A percentile compares a stretch with the other conserved stretches of the same genome.
These are phyloP conservation scores for Herpetomonas tarakana DNA, from an alignment of 208 protist species.

Conservation along the genomic window DNA sequence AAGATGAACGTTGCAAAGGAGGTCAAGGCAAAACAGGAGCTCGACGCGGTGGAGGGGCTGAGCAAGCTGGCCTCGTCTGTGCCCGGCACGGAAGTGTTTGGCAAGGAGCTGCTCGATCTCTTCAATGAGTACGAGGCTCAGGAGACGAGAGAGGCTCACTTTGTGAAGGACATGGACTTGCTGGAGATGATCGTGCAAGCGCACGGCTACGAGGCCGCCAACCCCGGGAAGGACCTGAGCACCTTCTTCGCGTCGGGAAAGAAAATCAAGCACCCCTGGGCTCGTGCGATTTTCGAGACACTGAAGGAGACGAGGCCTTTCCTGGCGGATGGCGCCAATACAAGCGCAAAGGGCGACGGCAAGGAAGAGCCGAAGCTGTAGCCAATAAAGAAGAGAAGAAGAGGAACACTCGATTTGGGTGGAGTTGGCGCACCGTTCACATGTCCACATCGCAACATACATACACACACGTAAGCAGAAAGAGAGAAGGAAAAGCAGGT, in stretches of 20 bases:
- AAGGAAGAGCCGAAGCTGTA: no score
- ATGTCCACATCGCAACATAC: no score
- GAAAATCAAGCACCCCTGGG: conserved; percentile 78
- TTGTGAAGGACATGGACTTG: conserved; percentile 92
- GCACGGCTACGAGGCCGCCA: conserved; percentile 69
- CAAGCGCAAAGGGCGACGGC: no score
- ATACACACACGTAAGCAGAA: no score
- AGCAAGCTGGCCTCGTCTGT: conserved; percentile 33
- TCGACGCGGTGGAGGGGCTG: conserved; percentile 54
- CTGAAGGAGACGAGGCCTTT: conserved; percentile 42
- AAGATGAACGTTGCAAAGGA: conserved; percentile 80
- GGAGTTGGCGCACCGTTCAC: no score
- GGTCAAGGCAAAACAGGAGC: conserved; percentile 70
- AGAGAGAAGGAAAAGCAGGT: no score
- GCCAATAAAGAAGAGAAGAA: no score
- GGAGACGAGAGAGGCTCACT: conserved; percentile 71
- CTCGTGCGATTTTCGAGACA: conserved; percentile 61
- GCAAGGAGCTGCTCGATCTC: conserved; percentile 53
- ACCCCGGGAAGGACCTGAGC: conserved; percentile 69
- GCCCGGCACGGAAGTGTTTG: conserved; percentile 25
- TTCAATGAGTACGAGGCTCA: conserved; percentile 89
- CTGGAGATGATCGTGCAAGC: conserved; percentile 93
- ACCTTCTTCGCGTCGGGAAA: conserved; percentile 74
- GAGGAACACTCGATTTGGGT: no score
- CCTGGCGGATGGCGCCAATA: no score